Conservation (phyloP, 345 rosid species). For the Citrus reticulata region DNA sequence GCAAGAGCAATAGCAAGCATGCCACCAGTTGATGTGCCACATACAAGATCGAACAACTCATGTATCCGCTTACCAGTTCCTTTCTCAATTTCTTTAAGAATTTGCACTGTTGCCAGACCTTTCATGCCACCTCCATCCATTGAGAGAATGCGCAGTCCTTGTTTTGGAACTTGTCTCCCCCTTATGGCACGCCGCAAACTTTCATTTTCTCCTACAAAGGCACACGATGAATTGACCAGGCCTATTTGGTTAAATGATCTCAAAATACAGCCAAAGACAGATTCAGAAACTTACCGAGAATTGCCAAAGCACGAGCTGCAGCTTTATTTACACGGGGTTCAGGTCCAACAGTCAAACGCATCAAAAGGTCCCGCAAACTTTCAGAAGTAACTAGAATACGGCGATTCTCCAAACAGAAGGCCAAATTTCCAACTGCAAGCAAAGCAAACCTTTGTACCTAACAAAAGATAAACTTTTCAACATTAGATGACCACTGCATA, state of each 20-base stretch:
- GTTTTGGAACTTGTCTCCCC: slow-evolving; percentile 87
- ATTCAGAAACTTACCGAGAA: slow-evolving; percentile 65
- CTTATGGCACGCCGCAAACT: slow-evolving; percentile 80
- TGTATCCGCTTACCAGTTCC: slow-evolving; percentile 95
- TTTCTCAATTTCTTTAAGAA: slow-evolving; percentile 96
- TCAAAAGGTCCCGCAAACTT: slow-evolving; percentile 85
- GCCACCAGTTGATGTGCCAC: slow-evolving; percentile 99
- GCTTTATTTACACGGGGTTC: slow-evolving; percentile 90
- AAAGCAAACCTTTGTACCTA: slow-evolving; percentile 92
- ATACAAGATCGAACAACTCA: slow-evolving; percentile 92
- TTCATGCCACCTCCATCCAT: slow-evolving; percentile 99
- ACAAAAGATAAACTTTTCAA: slow-evolving; percentile 20
- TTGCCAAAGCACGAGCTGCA: slow-evolving; percentile 97
- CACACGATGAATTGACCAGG: slow-evolving; percentile 14
- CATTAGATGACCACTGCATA: slow-evolving; percentile 12
- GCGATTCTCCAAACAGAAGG: slow-evolving; percentile 93
- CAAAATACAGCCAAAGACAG: not conserved
- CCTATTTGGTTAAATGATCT: not conserved
- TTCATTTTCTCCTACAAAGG: slow-evolving; percentile 87
- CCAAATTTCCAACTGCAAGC: slow-evolving; percentile 92
- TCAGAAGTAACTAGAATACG: slow-evolving; percentile 82
- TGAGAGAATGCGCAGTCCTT: slow-evolving; percentile 92
- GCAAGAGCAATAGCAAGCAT: slow-evolving; percentile 98
- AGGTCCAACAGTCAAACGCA: slow-evolving; percentile 76
- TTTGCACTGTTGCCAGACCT: slow-evolving; percentile 95